Evolutionary conservation across 306 rosid species (phyloP), one percentile per base, ranked within the genome.

Genomic region (Hylodesmum podocarpum): DNA sequence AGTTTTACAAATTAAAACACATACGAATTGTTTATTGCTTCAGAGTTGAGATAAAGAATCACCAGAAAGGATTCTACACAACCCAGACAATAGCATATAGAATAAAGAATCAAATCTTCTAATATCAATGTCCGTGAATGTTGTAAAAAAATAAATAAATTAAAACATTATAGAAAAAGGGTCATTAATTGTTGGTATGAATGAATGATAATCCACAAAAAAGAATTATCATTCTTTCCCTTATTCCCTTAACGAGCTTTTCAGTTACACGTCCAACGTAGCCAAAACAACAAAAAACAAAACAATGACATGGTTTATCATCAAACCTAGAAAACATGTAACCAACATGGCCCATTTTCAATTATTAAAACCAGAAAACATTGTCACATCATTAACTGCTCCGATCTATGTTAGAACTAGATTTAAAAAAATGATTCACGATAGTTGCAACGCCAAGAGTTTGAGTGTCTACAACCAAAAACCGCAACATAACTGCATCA

Each of bases 251-350:
- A 34, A 34, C 12, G 2, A 15, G 16, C 13, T 28, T 29, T 21
- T 2, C 9, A 57, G 8, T 12, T 4, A 27, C 73, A 44, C 39
- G 51, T 47, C 31, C 61, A 47, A 64, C 40, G 24, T 65, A 65
- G 21, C 21, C n/a, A 37, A 50, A 47, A 14, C 11, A 58, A 58
- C 2, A 27, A 40, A 54, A 1, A 31, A 62, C 3, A 66, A 8
- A 33, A 47, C 0, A 39, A 54, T 25, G 46, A 4, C 28, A 9
- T 22, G 31, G 41, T 36, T 36, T 66, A 27, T 2, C 34, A 68
- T 59, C 24, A 59, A 50, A 66, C 43, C 25, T 53, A 36, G 28
- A 51, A 70, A 62, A 51, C 39, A 75, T 50, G 71, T 71, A 41
- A 41, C 43, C 33, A 61, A 66, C 18, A 71, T 33, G 25, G 21